Evolutionary conservation across 2,329 filamentous ascomycete genomes (phyloP).

Genomic region (Fusarium incarnatum): DNA sequence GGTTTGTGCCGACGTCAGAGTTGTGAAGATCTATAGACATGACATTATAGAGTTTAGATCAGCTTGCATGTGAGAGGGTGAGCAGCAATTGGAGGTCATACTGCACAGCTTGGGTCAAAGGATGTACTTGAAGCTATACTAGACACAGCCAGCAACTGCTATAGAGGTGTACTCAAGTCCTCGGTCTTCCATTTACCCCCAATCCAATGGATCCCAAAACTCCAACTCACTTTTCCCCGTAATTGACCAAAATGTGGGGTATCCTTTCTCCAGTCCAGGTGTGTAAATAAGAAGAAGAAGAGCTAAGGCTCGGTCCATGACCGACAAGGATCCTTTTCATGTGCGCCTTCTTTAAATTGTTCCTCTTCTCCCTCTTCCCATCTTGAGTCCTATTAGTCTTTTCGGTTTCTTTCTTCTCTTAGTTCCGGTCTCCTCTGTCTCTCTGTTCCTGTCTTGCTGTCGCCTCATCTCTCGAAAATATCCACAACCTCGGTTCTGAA

Average conservation of each 20-base stretch:
- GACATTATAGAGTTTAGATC: background rate
- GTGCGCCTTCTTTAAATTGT: slow-evolving; percentile 32
- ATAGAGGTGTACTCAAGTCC: background rate
- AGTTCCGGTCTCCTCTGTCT: background rate
- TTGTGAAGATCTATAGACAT: background rate
- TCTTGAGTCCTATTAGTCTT: slow-evolving; percentile 10
- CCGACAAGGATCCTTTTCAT: slow-evolving; percentile 27
- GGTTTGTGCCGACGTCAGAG: slow-evolving; percentile 32
- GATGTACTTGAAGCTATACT: background rate
- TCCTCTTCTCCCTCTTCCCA: slow-evolving; percentile 15
- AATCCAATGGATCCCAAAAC: slow-evolving; percentile 13
- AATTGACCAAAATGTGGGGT: slow-evolving; percentile 32
- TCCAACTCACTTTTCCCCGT: slow-evolving; percentile 31
- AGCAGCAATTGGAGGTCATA: background rate
- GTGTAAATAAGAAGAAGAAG: slow-evolving; percentile 26
- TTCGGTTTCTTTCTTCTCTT: background rate
- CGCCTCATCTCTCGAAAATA: slow-evolving; percentile 4
- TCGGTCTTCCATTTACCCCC: slow-evolving; percentile 33
- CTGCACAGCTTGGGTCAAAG: no score
- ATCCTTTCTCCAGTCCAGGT: slow-evolving; percentile 36
- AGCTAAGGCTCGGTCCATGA: slow-evolving; percentile 27
- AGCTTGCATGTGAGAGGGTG: slow-evolving; percentile 25
- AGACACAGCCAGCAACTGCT: background rate
- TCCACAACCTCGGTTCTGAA: slow-evolving; percentile 39
- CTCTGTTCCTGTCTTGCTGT: background rate